Base-by-base conservation (phyloP, 2,329 filamentous ascomycete genomes). In the Penicillium sp. region DNA sequence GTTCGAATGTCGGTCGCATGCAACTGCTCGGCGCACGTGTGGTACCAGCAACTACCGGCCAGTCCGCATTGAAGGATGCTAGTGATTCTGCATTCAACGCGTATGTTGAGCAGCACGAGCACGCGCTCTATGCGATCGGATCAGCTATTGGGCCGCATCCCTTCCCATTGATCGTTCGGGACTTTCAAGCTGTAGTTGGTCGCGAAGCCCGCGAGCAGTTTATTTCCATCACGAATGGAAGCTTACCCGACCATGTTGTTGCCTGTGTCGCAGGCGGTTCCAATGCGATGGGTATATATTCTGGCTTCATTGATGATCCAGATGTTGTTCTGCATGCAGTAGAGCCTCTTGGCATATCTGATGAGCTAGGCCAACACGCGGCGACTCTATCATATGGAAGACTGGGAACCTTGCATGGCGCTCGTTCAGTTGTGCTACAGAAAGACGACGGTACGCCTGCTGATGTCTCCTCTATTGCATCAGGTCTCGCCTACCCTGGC, bases 71-170 rank as follows among this genome's bases (percentile, higher is more conserved):
- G 38, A 86, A 89, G 56, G 89, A 91, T 70, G 89, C 92, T 4
- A 92, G 95, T 79, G 95, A 96, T 79, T 92, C 96, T 79, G 91
- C 92, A 13, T 81, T 96, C 73, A 88, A 92, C 42, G 87, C 89
- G 65, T 96, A 92, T 92, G 91, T 96, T 17, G 88, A 91, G 60
- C 84, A 91, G 68, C 89, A 96, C 24, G 87, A 91, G 68, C 92
- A 90, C 26, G 96, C 92, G 0, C 92, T 96, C 81, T 96, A 96
- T 82, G 92, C 95, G 71, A 93, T 96, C 69, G 92, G 92, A 58
- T 95, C 91, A 15, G 92, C 92, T 47, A 96, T 96, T 70, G 93
- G 92, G 0, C 92, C 92, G 49, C 92, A 96, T 76, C 93, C 93
- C 8, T 62, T 62, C 28, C 53, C 53, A 13, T 45, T 56, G 42